Conservation (phyloP, 352 stramenopile genomes). For the Phytopythium ostracodes region DNA sequence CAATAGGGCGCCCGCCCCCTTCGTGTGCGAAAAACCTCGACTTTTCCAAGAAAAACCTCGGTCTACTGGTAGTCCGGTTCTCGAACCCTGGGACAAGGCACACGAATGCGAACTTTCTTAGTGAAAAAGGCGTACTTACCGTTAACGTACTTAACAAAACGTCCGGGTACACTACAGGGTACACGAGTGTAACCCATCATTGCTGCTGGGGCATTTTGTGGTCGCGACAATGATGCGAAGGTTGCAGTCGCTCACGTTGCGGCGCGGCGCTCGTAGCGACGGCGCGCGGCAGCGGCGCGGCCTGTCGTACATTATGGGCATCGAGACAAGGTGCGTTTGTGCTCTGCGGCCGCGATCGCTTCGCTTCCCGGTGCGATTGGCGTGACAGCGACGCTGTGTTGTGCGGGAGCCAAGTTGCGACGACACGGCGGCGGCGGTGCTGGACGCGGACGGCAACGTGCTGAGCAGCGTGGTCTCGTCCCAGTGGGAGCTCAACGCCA, state of each 20-base stretch:
- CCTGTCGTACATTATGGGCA: conserved; percentile 87
- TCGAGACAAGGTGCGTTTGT: conserved; percentile 84
- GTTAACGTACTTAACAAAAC: too few species aligned
- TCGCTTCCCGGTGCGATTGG: not conserved
- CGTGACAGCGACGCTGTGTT: not conserved
- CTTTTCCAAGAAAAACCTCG: conserved; percentile 1
- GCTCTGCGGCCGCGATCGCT: not conserved
- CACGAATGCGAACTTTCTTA: too few species aligned
- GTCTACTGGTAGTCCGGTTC: not conserved
- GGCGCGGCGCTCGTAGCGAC: conserved; percentile 3
- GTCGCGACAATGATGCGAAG: not conserved
- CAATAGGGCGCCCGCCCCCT: conserved; percentile 1
- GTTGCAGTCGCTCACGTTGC: conserved; percentile 7
- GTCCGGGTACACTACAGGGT: not conserved
- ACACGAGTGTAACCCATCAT: not conserved
- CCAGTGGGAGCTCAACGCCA: conserved; percentile 87
- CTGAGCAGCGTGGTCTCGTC: conserved; percentile 93
- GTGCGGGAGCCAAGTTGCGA: conserved; percentile 72
- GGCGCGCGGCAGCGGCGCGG: conserved; percentile 7
- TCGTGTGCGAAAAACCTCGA: not conserved
- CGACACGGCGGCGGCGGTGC: conserved; percentile 90
- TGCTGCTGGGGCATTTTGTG: not conserved
- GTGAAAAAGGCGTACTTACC: too few species aligned
- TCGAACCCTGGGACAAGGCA: conserved; percentile 4
- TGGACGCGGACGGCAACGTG: conserved; percentile 89